A percentile compares a stretch with the other conserved stretches of the same genome.
phyloP scores from a whole-genome alignment of 164 flowering plant genomes.

The Kalanchoe fedtschenkoi region DNA sequence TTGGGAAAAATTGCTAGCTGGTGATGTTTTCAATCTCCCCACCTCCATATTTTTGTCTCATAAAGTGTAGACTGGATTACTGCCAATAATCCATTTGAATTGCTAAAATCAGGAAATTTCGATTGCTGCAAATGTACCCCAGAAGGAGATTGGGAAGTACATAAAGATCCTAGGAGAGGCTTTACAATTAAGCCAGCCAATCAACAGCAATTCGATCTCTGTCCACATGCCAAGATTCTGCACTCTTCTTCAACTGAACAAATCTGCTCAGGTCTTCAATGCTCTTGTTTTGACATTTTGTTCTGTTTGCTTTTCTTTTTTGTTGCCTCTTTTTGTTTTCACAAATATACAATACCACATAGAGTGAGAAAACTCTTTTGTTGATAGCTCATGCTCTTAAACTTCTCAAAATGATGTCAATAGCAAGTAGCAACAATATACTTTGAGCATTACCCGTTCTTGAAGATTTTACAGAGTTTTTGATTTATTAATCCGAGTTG shows the following conservation, averaged over 20 bases:
- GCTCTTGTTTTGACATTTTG: neutral
- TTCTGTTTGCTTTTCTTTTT: neutral
- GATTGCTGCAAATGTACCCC: slow-evolving; percentile 90
- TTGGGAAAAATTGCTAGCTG: no score
- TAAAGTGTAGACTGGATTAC: neutral
- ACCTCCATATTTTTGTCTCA: neutral
- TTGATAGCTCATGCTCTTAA: no score
- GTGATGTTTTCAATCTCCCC: no score
- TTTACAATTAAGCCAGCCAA: slow-evolving; percentile 85
- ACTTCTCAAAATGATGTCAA: no score
- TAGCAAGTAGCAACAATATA: no score
- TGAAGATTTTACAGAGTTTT: no score
- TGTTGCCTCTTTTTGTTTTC: neutral
- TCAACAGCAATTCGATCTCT: slow-evolving; percentile 92
- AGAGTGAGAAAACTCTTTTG: neutral
- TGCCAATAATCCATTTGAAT: neutral
- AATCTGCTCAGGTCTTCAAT: slow-evolving; percentile 77
- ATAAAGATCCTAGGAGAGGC: slow-evolving; percentile 96
- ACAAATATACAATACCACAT: neutral
- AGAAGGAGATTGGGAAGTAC: slow-evolving; percentile 97
- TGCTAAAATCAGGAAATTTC: slow-evolving; percentile 76
- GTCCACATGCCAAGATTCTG: slow-evolving; percentile 98
- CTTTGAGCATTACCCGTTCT: no score
- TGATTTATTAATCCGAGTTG: neutral
- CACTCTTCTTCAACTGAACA: slow-evolving; percentile 90